Conservation (phyloP, 2,329 filamentous ascomycete genomes). For the Fusarium sterilihyphosum region DNA sequence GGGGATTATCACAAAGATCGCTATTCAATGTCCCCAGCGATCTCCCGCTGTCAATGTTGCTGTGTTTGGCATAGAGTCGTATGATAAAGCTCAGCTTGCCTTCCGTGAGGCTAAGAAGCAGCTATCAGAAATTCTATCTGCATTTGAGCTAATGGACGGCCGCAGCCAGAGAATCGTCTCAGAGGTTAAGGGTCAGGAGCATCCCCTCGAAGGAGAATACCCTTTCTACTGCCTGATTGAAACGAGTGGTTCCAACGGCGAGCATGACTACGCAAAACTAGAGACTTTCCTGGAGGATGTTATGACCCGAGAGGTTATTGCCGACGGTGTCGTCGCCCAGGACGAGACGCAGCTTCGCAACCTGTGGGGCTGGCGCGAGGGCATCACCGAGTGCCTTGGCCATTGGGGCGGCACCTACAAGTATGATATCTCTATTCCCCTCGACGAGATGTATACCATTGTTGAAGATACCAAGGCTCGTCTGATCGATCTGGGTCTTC, state of each 20-base stretch:
- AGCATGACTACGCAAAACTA: constrained; percentile 93
- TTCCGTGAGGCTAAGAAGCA: constrained; percentile 91
- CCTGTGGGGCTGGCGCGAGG: constrained; percentile 93
- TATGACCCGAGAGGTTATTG: constrained; percentile 86
- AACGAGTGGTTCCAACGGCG: constrained; percentile 92
- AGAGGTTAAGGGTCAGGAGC: constrained; percentile 77
- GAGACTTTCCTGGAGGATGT: constrained; percentile 91
- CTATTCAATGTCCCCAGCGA: constrained; percentile 87
- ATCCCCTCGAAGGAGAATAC: constrained; percentile 83
- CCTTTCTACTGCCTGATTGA: constrained; percentile 98
- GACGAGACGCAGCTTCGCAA: constrained; percentile 88
- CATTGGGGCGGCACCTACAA: constrained; percentile 98
- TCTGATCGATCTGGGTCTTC: constrained; percentile 77
- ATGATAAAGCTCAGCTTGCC: constrained; percentile 85
- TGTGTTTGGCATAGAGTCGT: constrained; percentile 90
- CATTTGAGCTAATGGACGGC: constrained; percentile 97
- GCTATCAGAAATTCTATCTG: constrained; percentile 93
- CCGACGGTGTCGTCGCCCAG: constrained; percentile 90
- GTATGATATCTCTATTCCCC: constrained; percentile 95
- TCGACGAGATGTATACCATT: constrained; percentile 85
- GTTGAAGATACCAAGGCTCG: constrained; percentile 85
- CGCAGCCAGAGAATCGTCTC: constrained; percentile 82
- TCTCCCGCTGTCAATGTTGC: constrained; percentile 93
- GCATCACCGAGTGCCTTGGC: constrained; percentile 86
- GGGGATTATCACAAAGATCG: constrained; percentile 90